Percentiles rank a stretch among this genome's conserved stretches.
phyloP scores from a whole-genome alignment of 306 rosid species.

The Quercus berberidifolia region DNA sequence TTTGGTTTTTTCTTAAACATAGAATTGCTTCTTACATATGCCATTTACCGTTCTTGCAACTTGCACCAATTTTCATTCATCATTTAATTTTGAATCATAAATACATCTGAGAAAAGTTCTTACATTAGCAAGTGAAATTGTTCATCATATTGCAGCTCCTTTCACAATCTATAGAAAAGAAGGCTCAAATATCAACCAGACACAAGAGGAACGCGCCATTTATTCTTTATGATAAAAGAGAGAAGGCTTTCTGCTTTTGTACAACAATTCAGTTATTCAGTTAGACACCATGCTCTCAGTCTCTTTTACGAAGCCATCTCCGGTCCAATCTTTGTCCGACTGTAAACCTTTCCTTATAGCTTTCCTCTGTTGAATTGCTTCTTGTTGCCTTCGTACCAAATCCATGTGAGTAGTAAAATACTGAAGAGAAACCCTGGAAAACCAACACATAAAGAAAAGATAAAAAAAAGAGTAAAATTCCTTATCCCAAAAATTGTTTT shows the following conservation, averaged over 20 bases:
- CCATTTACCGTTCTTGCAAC: neutral
- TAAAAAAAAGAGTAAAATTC: neutral
- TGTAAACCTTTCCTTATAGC: constrained; percentile 75
- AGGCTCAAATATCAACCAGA: neutral
- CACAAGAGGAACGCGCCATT: constrained; percentile 4
- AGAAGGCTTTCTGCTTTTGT: neutral
- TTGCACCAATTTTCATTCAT: neutral
- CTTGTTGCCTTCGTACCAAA: constrained; percentile 80
- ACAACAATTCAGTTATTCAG: constrained; percentile 46
- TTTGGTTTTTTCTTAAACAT: neutral
- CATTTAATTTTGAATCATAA: neutral
- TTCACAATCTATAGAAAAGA: constrained; percentile 1
- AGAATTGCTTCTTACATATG: neutral
- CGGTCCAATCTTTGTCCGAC: constrained; percentile 97
- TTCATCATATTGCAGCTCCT: constrained; percentile 9
- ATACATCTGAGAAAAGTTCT: neutral
- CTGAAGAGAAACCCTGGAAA: constrained; percentile 67
- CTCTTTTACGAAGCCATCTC: constrained; percentile 93
- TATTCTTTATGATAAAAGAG: constrained; percentile 9
- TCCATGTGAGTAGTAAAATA: constrained; percentile 93
- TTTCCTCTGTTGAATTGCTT: constrained; percentile 79
- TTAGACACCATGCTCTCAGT: constrained; percentile 97
- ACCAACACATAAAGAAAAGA: neutral
- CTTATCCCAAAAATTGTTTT: neutral
- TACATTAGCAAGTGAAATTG: constrained; percentile 8